Base-by-base conservation (phyloP, 1,284 basidiomycete genomes). In the Wolfiporia cocos region DNA sequence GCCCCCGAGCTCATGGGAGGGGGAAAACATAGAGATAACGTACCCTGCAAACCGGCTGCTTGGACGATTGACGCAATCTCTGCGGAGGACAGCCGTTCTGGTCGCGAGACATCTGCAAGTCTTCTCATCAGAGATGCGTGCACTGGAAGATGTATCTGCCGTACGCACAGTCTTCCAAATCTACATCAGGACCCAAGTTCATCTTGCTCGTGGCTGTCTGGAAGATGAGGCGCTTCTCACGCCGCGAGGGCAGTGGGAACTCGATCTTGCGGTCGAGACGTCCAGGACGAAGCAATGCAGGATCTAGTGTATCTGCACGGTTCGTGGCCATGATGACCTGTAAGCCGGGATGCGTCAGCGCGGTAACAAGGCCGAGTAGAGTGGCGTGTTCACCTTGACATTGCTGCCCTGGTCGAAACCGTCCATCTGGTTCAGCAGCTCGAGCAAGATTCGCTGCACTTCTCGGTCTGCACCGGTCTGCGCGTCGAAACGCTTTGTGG, bases 261-360 rank as follows among this genome's bases (percentile, higher is more conserved):
- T 99, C 96, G 53, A 99, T 99, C 74, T 99, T 99, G 58, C 96
- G 74, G 69, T 99, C 96, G 12, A 99, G 74, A 61, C 96, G 92
- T 62, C 96, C 96, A 34, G 96, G 96, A 60, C 96, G 92, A 21
- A 99, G 81, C 41, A 99, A 70, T 14, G 96, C 96, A 43, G 96
- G 96, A 67, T 99, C 93, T 28, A 97, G 74, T 2, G 93, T 97
- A 65, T 97, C 93, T 41, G 91, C 90, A 58, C 93, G 86, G 68
- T 97, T 97, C 33, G 93, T 97, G 23, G 93, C 94, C 94, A 97
- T 98, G 61, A 97, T 97, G 32, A 97, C 94, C 92, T 94, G 47
- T 3, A 23, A n/a, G 38, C 28, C 17, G 21, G 26, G 17, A 18
- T 7, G 24, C n/a, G n/a, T 33, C 18, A 32, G 19, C 32, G 11